Evolutionary conservation across 257 asterid genomes (phyloP).

Genomic region (Schizonepeta tenuifolia): DNA sequence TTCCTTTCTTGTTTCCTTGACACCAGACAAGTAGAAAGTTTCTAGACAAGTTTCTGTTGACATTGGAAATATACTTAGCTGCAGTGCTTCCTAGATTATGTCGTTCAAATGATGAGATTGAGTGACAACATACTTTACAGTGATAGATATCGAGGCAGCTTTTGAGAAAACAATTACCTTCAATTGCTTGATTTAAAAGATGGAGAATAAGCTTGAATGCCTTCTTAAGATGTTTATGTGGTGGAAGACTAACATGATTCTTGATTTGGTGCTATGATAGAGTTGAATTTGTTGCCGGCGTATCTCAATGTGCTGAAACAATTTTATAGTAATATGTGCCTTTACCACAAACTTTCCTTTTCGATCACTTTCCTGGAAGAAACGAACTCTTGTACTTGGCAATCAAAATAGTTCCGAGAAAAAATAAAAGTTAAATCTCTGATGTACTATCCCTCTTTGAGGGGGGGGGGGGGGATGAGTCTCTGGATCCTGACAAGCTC

Average conservation of each 20-base stretch:
- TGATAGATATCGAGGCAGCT: background rate
- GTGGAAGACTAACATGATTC: background rate
- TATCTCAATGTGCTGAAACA: constrained; percentile 11
- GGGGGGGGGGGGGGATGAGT: background rate
- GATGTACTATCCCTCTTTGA: background rate
- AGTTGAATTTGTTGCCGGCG: background rate
- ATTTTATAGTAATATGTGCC: background rate
- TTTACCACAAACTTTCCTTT: background rate
- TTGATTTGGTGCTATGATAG: constrained; percentile 3
- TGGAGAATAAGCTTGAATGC: background rate
- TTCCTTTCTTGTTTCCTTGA: background rate
- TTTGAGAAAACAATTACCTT: background rate
- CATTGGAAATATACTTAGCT: background rate
- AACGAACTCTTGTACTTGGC: background rate
- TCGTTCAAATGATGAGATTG: constrained; percentile 2
- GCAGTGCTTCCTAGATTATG: constrained; percentile 11
- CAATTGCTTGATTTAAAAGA: background rate
- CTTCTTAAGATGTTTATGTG: constrained; percentile 15
- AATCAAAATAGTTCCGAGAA: background rate
- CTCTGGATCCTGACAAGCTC: background rate
- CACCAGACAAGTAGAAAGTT: background rate
- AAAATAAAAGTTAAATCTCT: background rate
- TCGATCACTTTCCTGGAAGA: background rate
- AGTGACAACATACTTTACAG: background rate
- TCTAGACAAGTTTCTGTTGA: too few species aligned